A percentile compares a stretch with the other conserved stretches of the same genome.
Conservation (phyloP, 2,329 filamentous ascomycete genomes). For the Beauveria brongniartii region DNA sequence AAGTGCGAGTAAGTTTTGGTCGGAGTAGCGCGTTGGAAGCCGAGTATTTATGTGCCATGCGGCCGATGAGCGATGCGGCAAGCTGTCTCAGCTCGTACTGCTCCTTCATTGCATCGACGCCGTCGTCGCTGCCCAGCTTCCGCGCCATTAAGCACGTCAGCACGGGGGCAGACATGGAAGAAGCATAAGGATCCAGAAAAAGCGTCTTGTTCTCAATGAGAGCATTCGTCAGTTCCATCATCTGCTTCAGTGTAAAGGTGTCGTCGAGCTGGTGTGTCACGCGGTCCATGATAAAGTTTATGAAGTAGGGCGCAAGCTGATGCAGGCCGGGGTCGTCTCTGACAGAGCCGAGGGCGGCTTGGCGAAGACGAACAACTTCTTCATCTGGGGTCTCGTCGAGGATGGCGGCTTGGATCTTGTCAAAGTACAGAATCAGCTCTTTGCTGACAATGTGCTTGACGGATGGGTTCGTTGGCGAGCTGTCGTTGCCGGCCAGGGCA, state of each 20-base stretch:
- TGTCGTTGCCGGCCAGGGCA: slow-evolving; percentile 77
- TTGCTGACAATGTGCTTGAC: slow-evolving; percentile 96
- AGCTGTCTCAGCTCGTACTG: slow-evolving; percentile 80
- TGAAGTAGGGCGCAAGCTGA: slow-evolving; percentile 92
- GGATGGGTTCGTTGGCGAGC: slow-evolving; percentile 73
- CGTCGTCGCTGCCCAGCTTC: slow-evolving; percentile 58
- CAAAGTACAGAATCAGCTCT: slow-evolving; percentile 93
- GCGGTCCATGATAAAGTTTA: slow-evolving; percentile 91
- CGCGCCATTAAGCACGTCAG: slow-evolving; percentile 80
- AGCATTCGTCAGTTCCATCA: slow-evolving; percentile 83
- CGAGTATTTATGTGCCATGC: slow-evolving; percentile 74
- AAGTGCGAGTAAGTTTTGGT: slow-evolving; percentile 84
- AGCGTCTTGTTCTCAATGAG: slow-evolving; percentile 76
- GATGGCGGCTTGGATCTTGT: slow-evolving; percentile 84
- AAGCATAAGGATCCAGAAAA: slow-evolving; percentile 57
- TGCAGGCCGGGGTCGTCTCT: slow-evolving; percentile 86
- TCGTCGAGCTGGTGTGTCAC: slow-evolving; percentile 91
- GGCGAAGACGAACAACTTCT: slow-evolving; percentile 60
- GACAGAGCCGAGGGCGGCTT: slow-evolving; percentile 78
- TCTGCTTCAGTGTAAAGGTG: slow-evolving; percentile 78
- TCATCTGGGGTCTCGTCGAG: slow-evolving; percentile 84
- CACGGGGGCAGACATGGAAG: slow-evolving; percentile 70
- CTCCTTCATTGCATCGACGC: slow-evolving; percentile 43
- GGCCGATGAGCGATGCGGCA: slow-evolving; percentile 71
- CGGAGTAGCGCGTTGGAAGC: slow-evolving; percentile 74